A percentile compares a stretch with the other conserved stretches of the same genome.
phyloP scores from a whole-genome alignment of 2,329 filamentous ascomycete species.

The Fusarium gaditjirri region DNA sequence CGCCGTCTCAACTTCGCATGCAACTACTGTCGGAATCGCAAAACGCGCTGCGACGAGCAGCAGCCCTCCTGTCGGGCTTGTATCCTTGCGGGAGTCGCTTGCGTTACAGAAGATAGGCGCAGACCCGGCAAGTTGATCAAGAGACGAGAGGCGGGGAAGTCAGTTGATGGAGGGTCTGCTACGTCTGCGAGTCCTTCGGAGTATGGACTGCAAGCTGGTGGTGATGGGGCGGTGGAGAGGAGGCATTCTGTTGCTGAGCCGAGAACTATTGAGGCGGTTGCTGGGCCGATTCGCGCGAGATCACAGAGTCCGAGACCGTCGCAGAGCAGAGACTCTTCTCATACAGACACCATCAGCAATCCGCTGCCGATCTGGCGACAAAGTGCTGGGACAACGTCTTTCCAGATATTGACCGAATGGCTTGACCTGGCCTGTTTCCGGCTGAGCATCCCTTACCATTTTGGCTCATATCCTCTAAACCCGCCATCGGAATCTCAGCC shows the following conservation, averaged over 20 bases:
- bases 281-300: not conserved
- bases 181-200: not conserved
- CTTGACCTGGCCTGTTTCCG: constrained; percentile 2
- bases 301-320: constrained; percentile 1
- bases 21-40: constrained; percentile 14
- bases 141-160: constrained; percentile 5
- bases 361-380: not conserved
- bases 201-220: not conserved
- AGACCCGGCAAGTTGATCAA: constrained; percentile 7
- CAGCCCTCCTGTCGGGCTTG: constrained; percentile 8
- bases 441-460: constrained; percentile 8
- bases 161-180: not conserved
- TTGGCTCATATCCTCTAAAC: not conserved
- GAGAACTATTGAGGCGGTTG: not conserved
- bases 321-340: constrained; percentile 3
- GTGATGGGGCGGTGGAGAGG: not conserved
- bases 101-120: constrained; percentile 8
- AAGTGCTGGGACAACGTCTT: not conserved
- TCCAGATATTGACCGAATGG: constrained; percentile 9
- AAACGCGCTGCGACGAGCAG: constrained; percentile 7
- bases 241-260: not conserved
- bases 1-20: constrained; percentile 23
- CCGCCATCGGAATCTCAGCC: not conserved
- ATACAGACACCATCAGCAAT: constrained; percentile 4
- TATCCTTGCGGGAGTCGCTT: not conserved